These are phyloP conservation scores for Mycosphaerelloides madeirae DNA, from an alignment of 2,329 filamentous ascomycete species.

Conservation along the genomic window DNA sequence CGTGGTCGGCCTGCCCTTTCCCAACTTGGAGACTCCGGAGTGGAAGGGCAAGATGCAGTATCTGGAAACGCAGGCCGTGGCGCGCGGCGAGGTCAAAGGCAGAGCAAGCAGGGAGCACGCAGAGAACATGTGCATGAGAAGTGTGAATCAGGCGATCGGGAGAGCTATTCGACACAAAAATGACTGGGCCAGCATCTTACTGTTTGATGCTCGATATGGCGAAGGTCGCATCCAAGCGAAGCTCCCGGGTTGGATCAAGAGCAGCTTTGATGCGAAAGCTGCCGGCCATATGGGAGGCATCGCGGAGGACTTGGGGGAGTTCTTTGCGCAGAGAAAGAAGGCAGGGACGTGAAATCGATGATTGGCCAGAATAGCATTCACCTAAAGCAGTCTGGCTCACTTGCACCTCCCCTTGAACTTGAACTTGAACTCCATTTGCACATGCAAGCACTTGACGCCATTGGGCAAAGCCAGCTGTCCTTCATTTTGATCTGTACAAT, in stretches of 20 bases:
- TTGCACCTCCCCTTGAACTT: too few relatives aligned
- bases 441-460: too few relatives aligned
- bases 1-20: constrained; percentile 88
- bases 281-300: constrained; percentile 6
- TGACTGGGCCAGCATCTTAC: constrained; percentile 86
- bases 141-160: constrained; percentile 95
- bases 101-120: constrained; percentile 71
- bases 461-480: too few relatives aligned
- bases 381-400: too few relatives aligned
- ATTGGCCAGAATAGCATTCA: neutral
- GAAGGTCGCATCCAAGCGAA: constrained; percentile 68
- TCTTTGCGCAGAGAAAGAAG: constrained; percentile 13
- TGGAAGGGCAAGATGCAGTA: constrained; percentile 92
- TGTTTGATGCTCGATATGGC: constrained; percentile 78
- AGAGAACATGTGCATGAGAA: constrained; percentile 92
- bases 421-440: too few relatives aligned
- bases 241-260: constrained; percentile 80
- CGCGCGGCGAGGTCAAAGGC: constrained; percentile 32
- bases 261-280: constrained; percentile 8
- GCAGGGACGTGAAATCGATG: neutral
- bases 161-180: constrained; percentile 80
- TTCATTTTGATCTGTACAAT: too few relatives aligned
- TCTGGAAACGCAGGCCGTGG: constrained; percentile 59
- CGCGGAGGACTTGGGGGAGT: constrained; percentile 9
- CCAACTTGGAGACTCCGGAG: constrained; percentile 81